Percentiles rank a stretch among this genome's conserved stretches.
Evolutionary conservation across 352 stramenopile genomes (phyloP).

Genomic region (Phytophthora macrochlamydospora): DNA sequence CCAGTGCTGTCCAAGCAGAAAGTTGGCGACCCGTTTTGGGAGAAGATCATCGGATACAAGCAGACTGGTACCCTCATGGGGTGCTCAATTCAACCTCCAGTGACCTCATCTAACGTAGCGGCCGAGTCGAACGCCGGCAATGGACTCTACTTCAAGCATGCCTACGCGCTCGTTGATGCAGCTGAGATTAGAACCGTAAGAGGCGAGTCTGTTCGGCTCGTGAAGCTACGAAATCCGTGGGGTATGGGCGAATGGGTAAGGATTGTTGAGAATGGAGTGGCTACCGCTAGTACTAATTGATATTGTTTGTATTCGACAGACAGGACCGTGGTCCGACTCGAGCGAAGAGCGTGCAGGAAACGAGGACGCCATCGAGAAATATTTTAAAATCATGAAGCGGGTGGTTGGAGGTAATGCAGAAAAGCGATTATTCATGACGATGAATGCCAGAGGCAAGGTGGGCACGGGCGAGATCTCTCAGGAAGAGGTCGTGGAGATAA

Average conservation of each 20-base stretch:
- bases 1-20: conserved; percentile 46
- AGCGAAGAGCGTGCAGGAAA: conserved; percentile 80
- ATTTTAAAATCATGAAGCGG: conserved; percentile 76
- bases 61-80: conserved; percentile 89
- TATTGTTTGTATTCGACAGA: conserved; percentile 38
- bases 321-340: conserved; percentile 83
- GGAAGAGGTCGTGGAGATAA: conserved; percentile 81
- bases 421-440: conserved; percentile 65
- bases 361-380: conserved; percentile 77
- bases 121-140: conserved; percentile 82
- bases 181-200: conserved; percentile 70
- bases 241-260: conserved; percentile 92
- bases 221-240: conserved; percentile 92
- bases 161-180: conserved; percentile 85
- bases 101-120: conserved; percentile 60
- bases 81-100: conserved; percentile 87
- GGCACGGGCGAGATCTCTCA: conserved; percentile 66
- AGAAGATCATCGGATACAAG: conserved; percentile 82
- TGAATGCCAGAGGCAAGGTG: conserved; percentile 58
- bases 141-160: conserved; percentile 88
- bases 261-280: background rate
- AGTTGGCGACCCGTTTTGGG: conserved; percentile 77
- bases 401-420: conserved; percentile 67
- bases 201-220: conserved; percentile 55
- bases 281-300: background rate